phyloP scores from a whole-genome alignment of 768 basidiomycete species.

The Neoboletus brunneissimus region DNA sequence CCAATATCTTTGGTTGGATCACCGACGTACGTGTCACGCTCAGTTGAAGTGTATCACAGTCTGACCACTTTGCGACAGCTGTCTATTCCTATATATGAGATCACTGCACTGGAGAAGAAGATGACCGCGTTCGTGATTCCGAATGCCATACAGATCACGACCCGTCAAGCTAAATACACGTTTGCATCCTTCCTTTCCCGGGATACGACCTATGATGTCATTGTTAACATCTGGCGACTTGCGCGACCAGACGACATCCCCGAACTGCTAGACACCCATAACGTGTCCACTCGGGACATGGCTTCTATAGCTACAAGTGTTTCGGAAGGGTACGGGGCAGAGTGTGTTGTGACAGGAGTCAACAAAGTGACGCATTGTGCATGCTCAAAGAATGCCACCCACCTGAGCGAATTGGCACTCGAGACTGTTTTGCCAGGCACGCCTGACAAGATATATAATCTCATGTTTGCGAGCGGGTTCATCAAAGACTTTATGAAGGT shows the following conservation, averaged over 20 bases:
- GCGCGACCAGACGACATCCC: slow-evolving; percentile 65
- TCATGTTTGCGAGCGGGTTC: slow-evolving; percentile 95
- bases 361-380: slow-evolving; percentile 68
- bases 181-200: slow-evolving; percentile 96
- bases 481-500: slow-evolving; percentile 89
- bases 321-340: slow-evolving; percentile 16
- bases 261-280: slow-evolving; percentile 21
- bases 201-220: slow-evolving; percentile 95
- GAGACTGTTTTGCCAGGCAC: slow-evolving; percentile 82
- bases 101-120: slow-evolving; percentile 85
- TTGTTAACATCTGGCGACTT: slow-evolving; percentile 93
- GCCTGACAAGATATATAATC: slow-evolving; percentile 92
- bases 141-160: slow-evolving; percentile 90
- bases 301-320: slow-evolving; percentile 14
- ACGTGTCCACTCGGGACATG: slow-evolving; percentile 19
- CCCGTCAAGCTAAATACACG: slow-evolving; percentile 79
- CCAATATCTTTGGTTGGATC: slow-evolving; percentile 99
- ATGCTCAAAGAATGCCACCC: slow-evolving; percentile 68
- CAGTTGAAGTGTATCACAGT: neutral
- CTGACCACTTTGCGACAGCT: slow-evolving; percentile 46
- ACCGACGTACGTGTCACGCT: slow-evolving; percentile 69
- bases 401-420: slow-evolving; percentile 71
- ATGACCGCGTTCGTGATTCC: slow-evolving; percentile 99
- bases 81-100: slow-evolving; percentile 84
- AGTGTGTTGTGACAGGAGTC: slow-evolving; percentile 6